A percentile compares a stretch with the other conserved stretches of the same genome.
Evolutionary conservation across 257 asterid species (phyloP).

Genomic region (Schizonepeta tenuifolia): DNA sequence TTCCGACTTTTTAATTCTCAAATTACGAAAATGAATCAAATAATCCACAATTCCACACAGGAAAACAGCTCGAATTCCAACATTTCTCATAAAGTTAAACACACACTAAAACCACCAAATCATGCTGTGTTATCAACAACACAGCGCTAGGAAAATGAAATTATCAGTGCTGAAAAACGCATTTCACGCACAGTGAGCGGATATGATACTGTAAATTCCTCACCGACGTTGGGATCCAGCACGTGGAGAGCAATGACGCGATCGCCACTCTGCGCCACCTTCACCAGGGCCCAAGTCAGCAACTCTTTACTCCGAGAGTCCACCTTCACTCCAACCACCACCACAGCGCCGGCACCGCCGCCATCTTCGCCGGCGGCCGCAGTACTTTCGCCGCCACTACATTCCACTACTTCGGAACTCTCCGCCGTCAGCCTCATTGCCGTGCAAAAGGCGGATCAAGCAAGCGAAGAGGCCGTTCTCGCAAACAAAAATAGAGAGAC

Average conservation of each 20-base stretch:
- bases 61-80: constrained; percentile 23
- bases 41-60: neutral
- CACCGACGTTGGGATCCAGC: constrained; percentile 71
- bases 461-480: no score
- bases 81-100: constrained; percentile 18
- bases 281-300: constrained; percentile 87
- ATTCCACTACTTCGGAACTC: constrained; percentile 32
- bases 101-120: neutral
- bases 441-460: constrained; percentile 33
- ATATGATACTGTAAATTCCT: constrained; percentile 18
- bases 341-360: constrained; percentile 51
- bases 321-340: constrained; percentile 80
- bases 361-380: constrained; percentile 24
- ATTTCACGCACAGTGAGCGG: neutral
- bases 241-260: constrained; percentile 81
- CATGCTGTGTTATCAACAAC: neutral
- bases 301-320: constrained; percentile 77
- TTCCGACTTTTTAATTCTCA: constrained; percentile 11
- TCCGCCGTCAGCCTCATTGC: constrained; percentile 44
- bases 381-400: constrained; percentile 37
- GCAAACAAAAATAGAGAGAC: no score
- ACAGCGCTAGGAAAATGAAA: constrained; percentile 11
- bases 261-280: constrained; percentile 82
- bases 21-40: neutral
- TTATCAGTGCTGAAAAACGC: constrained; percentile 8